A percentile compares a stretch with the other conserved stretches of the same genome.
phyloP scores from a whole-genome alignment of 257 asterid genomes.

The Primulina huaijiensis region DNA sequence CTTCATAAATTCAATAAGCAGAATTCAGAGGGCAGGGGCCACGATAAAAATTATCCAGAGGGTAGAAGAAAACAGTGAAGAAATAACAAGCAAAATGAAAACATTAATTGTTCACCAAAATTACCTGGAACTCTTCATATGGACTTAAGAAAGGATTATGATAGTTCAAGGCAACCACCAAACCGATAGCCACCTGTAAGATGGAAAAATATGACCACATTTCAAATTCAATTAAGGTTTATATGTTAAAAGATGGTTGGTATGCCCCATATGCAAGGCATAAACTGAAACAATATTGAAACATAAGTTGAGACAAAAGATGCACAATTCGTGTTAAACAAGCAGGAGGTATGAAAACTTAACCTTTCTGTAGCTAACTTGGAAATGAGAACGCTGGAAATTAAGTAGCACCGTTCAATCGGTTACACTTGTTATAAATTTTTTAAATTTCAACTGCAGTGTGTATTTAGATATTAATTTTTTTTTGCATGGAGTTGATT shows the following conservation, averaged over 20 bases:
- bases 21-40: neutral
- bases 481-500: neutral
- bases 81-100: slow-evolving; percentile 17
- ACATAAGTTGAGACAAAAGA: neutral
- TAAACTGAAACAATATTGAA: neutral
- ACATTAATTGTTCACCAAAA: neutral
- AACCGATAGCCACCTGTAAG: slow-evolving; percentile 77
- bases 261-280: neutral
- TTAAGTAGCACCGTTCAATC: neutral
- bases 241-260: slow-evolving; percentile 1
- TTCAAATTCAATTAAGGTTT: slow-evolving; percentile 4
- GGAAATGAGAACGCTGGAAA: neutral
- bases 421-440: neutral
- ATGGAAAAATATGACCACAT: slow-evolving; percentile 1
- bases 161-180: slow-evolving; percentile 85
- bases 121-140: slow-evolving; percentile 96
- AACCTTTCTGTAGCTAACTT: too few species aligned
- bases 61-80: slow-evolving; percentile 12
- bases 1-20: slow-evolving; percentile 1
- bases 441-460: neutral
- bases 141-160: slow-evolving; percentile 86
- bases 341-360: neutral
- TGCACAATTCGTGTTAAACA: neutral
- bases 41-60: neutral
- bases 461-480: neutral